phyloP scores from a whole-genome alignment of 495 filamentous ascomycete genomes.

The Halenospora varia region DNA sequence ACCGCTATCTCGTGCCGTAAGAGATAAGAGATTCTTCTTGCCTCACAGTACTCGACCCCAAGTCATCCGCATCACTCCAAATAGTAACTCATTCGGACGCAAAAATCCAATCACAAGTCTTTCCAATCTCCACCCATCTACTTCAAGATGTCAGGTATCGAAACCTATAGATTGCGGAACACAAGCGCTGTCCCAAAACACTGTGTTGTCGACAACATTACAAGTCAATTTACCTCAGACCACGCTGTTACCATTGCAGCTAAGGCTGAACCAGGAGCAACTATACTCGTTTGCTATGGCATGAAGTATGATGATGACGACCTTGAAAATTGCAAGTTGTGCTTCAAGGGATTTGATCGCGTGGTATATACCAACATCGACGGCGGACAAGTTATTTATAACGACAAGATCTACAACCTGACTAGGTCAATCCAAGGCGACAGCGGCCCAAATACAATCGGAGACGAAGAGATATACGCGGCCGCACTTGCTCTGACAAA shows the following conservation, averaged over 20 bases:
- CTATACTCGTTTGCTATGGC: background rate
- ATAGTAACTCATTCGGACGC: background rate
- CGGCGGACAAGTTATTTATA: background rate
- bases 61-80: background rate
- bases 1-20: background rate
- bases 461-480: background rate
- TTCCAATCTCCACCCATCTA: background rate
- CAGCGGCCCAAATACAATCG: background rate
- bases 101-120: background rate
- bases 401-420: background rate
- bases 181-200: background rate
- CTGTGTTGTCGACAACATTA: background rate
- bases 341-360: background rate
- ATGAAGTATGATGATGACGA: background rate
- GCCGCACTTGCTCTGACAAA: background rate
- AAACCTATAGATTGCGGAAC: background rate
- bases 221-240: background rate
- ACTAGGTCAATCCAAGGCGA: background rate
- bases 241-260: background rate
- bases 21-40: background rate
- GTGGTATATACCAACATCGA: background rate
- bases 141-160: background rate
- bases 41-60: background rate
- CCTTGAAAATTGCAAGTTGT: background rate
- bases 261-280: background rate